These are phyloP conservation scores for Aspergillus nomiae DNA, from an alignment of 2,329 filamentous ascomycete genomes.

Conservation along the genomic window DNA sequence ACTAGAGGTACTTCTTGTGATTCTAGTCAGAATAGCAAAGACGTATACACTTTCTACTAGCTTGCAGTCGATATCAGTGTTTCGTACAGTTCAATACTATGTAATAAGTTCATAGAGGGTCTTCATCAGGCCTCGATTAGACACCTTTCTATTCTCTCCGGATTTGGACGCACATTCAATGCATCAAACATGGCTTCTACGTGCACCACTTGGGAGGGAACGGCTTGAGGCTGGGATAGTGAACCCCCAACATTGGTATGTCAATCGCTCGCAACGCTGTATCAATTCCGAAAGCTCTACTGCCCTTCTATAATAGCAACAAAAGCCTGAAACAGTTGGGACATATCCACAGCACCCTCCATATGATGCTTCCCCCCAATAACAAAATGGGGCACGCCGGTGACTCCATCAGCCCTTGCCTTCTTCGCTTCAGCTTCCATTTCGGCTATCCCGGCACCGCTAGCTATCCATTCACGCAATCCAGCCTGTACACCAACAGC, in stretches of 20 bases:
- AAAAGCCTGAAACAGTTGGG: slow-evolving; percentile 21
- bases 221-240: neutral
- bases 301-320: slow-evolving; percentile 9
- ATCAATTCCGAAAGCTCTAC: neutral
- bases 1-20: neutral
- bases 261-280: neutral
- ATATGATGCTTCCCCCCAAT: slow-evolving; percentile 17
- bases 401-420: slow-evolving; percentile 9
- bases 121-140: neutral
- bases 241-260: neutral
- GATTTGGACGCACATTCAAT: neutral
- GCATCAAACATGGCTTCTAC: neutral
- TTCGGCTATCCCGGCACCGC: slow-evolving; percentile 10
- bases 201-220: neutral
- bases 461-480: slow-evolving; percentile 18
- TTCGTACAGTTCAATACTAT: neutral
- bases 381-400: slow-evolving; percentile 23
- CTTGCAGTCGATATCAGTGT: neutral
- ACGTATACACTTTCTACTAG: neutral
- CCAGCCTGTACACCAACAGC: slow-evolving; percentile 12
- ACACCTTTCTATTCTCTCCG: neutral
- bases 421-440: slow-evolving; percentile 12
- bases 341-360: slow-evolving; percentile 20
- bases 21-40: neutral
- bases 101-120: neutral